Percentiles rank a stretch among this genome's conserved stretches.
These are phyloP conservation scores for Polytrichum formosum DNA, from an alignment of 225 moss, liverwort and hornwort species.

Conservation along the genomic window DNA sequence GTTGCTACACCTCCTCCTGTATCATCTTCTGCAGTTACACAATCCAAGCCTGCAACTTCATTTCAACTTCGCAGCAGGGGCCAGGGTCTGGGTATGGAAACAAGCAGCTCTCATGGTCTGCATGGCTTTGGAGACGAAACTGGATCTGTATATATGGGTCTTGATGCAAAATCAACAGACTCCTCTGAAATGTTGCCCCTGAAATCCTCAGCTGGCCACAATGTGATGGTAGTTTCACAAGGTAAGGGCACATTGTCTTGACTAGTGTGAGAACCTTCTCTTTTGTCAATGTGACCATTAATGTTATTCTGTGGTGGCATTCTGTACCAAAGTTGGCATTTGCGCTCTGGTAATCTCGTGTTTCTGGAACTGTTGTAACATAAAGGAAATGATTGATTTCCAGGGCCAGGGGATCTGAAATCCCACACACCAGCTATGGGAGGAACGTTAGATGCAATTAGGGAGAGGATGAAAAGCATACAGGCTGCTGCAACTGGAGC, in stretches of 20 bases:
- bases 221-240: constrained; percentile 47
- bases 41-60: constrained; percentile 34
- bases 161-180: constrained; percentile 32
- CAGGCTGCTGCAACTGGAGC: constrained; percentile 89
- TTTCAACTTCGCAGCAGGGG: constrained; percentile 34
- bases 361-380: not conserved
- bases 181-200: constrained; percentile 35
- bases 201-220: constrained; percentile 61
- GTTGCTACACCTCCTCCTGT: constrained; percentile 79
- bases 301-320: no score
- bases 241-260: constrained; percentile 18
- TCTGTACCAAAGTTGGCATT: no score
- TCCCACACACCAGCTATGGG: constrained; percentile 50
- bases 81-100: constrained; percentile 37
- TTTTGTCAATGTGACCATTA: not conserved
- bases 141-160: constrained; percentile 15
- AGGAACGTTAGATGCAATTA: constrained; percentile 88
- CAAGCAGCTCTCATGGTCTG: constrained; percentile 29
- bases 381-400: not conserved
- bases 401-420: constrained; percentile 44
- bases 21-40: constrained; percentile 43
- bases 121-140: constrained; percentile 36
- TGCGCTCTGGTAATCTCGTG: not conserved
- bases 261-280: constrained; percentile 1
- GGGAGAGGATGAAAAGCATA: constrained; percentile 97